A percentile compares a stretch with the other conserved stretches of the same genome.
Conservation (phyloP, 345 rosid species). For the Brassica incana region DNA sequence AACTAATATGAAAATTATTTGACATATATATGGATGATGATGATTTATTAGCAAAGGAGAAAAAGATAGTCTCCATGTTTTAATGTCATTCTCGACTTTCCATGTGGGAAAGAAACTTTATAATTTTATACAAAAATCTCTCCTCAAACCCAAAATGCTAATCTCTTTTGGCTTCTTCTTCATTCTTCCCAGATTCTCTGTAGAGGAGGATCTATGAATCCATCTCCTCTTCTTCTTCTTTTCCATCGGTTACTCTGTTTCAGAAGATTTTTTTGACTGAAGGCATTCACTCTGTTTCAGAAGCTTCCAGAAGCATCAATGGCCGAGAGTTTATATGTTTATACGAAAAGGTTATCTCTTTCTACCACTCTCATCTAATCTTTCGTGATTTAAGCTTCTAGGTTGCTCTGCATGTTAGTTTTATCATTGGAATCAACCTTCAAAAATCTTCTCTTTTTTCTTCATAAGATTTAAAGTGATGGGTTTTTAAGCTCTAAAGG, state of each 20-base stretch:
- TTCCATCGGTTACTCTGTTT: background rate
- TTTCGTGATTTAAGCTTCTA: slow-evolving; percentile 26
- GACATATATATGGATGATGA: no score
- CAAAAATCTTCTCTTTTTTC: background rate
- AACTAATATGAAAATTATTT: no score
- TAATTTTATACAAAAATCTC: no score
- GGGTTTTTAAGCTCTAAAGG: background rate
- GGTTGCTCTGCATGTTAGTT: slow-evolving; percentile 26
- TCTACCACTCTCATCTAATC: no score
- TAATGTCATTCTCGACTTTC: no score
- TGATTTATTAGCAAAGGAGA: no score
- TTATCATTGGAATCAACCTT: background rate
- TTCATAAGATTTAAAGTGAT: background rate
- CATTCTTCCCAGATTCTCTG: no score
- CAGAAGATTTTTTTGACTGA: background rate
- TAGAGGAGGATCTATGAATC: no score
- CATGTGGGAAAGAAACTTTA: no score
- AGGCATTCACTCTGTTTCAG: background rate
- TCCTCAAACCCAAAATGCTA: no score
- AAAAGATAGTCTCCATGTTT: no score
- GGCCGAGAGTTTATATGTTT: slow-evolving; percentile 62
- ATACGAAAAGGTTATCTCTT: slow-evolving; percentile 45
- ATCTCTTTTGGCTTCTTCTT: no score
- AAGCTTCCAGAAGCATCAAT: slow-evolving; percentile 47
- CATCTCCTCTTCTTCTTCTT: background rate